Evolutionary conservation across 2,329 filamentous ascomycete species (phyloP).

Genomic region (Botryotinia narcissicola): DNA sequence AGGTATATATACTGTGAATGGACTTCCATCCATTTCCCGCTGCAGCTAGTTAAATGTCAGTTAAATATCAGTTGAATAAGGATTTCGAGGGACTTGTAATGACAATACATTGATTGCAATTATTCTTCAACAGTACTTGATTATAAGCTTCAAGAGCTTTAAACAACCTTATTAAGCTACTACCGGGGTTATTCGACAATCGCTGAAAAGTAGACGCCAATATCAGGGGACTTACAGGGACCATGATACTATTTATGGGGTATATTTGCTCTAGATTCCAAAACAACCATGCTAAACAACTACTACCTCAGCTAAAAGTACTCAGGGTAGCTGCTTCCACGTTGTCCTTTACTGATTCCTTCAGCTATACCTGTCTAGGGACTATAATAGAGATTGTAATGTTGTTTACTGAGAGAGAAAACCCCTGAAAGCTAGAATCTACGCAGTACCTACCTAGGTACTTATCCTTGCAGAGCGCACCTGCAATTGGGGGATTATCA

Average conservation of each 20-base stretch:
- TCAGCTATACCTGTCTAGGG: background rate
- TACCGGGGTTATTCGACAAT: background rate
- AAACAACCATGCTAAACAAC: background rate
- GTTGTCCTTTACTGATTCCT: background rate
- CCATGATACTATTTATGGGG: background rate
- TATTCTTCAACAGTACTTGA: background rate
- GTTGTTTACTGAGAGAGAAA: background rate
- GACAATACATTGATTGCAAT: background rate
- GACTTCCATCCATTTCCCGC: background rate
- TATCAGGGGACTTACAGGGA: background rate
- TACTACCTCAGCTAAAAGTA: background rate
- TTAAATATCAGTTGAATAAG: too few relatives aligned
- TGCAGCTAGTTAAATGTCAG: background rate
- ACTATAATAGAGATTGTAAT: background rate
- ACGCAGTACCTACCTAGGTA: background rate
- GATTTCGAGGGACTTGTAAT: background rate
- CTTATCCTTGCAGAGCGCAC: constrained; percentile 2
- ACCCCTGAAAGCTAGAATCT: background rate
- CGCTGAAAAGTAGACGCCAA: background rate
- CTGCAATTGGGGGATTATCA: constrained; percentile 2
- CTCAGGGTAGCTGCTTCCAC: background rate
- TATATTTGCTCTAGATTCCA: background rate
- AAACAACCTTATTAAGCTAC: background rate
- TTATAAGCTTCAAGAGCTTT: background rate
- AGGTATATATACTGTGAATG: too few relatives aligned